Conservation (phyloP, 805 yeast genomes). For the Saccharomyces eubayanus region DNA sequence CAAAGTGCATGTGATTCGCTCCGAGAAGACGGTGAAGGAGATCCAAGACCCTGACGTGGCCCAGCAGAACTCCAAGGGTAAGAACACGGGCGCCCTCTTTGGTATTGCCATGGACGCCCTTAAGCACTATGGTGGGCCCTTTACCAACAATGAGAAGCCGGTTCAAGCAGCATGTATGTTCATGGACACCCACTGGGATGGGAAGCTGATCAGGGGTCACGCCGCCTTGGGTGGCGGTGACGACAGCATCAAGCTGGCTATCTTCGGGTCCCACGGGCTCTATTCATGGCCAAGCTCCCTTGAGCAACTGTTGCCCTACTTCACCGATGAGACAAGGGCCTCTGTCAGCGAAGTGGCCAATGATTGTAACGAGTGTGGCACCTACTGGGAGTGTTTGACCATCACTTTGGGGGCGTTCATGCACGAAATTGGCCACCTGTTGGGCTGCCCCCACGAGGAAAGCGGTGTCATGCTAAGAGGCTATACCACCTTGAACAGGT, state of each 20-base stretch:
- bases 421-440: slow-evolving; percentile 89
- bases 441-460: slow-evolving; percentile 90
- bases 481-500: slow-evolving; percentile 70
- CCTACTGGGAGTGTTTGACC: slow-evolving; percentile 83
- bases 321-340: slow-evolving; percentile 62
- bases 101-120: slow-evolving; percentile 74
- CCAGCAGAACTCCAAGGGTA: slow-evolving; percentile 74
- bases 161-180: slow-evolving; percentile 79
- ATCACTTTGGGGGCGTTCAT: slow-evolving; percentile 87
- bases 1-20: slow-evolving; percentile 68
- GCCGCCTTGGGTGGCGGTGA: slow-evolving; percentile 93
- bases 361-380: slow-evolving; percentile 75
- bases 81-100: slow-evolving; percentile 66
- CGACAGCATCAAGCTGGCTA: slow-evolving; percentile 63
- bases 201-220: slow-evolving; percentile 57
- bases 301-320: slow-evolving; percentile 59
- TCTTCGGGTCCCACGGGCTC: slow-evolving; percentile 88
- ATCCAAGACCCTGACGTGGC: slow-evolving; percentile 73
- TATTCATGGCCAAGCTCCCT: slow-evolving; percentile 88
- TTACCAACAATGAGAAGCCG: slow-evolving; percentile 38
- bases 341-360: slow-evolving; percentile 74
- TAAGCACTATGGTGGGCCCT: slow-evolving; percentile 46
- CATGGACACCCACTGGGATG: slow-evolving; percentile 81
- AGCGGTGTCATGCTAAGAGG: slow-evolving; percentile 87
- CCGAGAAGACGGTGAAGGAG: slow-evolving; percentile 60